Conservation (phyloP, 163 green algal species). For the Chloromonas sp. region DNA sequence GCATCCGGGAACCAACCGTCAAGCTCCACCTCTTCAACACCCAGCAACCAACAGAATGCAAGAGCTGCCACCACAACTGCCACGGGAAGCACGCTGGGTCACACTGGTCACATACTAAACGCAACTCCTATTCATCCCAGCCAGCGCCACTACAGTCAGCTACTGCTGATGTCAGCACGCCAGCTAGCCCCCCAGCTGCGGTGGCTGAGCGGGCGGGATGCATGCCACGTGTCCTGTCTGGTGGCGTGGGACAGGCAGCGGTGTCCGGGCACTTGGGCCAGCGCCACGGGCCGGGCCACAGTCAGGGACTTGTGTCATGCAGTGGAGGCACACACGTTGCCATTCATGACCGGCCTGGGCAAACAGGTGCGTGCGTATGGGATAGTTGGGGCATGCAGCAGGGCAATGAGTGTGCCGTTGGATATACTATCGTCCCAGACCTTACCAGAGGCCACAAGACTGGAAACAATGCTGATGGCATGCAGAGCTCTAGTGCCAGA, state of each 20-base stretch:
- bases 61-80: no score
- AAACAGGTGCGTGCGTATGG: background rate
- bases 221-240: background rate
- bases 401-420: background rate
- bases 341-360: background rate
- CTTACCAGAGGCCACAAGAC: background rate
- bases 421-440: no score
- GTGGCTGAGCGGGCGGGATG: background rate
- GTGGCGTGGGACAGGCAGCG: slow-evolving; percentile 3
- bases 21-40: background rate
- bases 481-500: background rate
- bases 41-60: no score
- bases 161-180: background rate
- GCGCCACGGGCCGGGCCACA: background rate
- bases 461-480: background rate
- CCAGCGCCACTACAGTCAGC: background rate
- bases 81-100: no score
- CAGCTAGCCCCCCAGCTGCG: background rate
- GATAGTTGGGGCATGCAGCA: background rate
- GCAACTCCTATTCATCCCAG: no score
- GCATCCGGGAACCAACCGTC: background rate
- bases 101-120: no score
- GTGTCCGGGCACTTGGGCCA: background rate
- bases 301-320: background rate
- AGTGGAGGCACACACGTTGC: background rate